Percentiles rank a stretch among this genome's conserved stretches.
Conservation (phyloP, 2,329 filamentous ascomycete species). For the Xylariaceae sp. region DNA sequence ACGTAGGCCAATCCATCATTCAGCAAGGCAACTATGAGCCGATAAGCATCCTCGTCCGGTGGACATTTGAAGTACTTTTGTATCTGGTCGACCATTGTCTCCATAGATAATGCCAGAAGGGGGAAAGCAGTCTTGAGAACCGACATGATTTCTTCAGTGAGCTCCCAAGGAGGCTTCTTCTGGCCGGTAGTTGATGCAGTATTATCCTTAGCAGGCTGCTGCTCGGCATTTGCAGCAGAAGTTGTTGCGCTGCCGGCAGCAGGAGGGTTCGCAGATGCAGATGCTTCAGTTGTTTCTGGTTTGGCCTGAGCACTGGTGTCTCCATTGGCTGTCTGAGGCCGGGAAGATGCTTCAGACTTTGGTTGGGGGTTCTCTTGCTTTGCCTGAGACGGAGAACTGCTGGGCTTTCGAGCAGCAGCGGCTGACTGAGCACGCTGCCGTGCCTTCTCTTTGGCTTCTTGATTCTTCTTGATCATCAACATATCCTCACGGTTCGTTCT, state of each 20-base stretch:
- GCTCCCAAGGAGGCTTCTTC: slow-evolving; percentile 89
- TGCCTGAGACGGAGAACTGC: slow-evolving; percentile 44
- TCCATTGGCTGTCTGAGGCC: slow-evolving; percentile 50
- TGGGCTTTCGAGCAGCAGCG: slow-evolving; percentile 42
- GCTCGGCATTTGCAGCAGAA: slow-evolving; percentile 22
- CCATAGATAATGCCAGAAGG: slow-evolving; percentile 92
- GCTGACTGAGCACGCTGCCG: slow-evolving; percentile 47
- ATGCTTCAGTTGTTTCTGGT: slow-evolving; percentile 33
- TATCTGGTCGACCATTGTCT: slow-evolving; percentile 99
- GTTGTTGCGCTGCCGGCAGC: slow-evolving; percentile 17
- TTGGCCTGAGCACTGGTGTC: slow-evolving; percentile 41
- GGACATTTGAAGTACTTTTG: slow-evolving; percentile 99
- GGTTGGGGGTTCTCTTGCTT: slow-evolving; percentile 51
- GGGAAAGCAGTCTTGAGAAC: slow-evolving; percentile 96
- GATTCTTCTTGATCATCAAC: slow-evolving; percentile 82
- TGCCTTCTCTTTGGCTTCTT: slow-evolving; percentile 68
- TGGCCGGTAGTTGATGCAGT: slow-evolving; percentile 33
- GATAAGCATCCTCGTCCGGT: slow-evolving; percentile 95
- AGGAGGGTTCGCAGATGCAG: slow-evolving; percentile 9
- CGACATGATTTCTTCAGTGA: slow-evolving; percentile 92
- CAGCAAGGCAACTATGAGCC: slow-evolving; percentile 92
- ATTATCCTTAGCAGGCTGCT: slow-evolving; percentile 25
- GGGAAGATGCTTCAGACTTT: slow-evolving; percentile 38
- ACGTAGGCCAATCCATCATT: slow-evolving; percentile 95
- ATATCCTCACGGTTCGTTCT: slow-evolving; percentile 93